Evolutionary conservation across 805 yeast species (phyloP).

Genomic region (Saitoella complicata): DNA sequence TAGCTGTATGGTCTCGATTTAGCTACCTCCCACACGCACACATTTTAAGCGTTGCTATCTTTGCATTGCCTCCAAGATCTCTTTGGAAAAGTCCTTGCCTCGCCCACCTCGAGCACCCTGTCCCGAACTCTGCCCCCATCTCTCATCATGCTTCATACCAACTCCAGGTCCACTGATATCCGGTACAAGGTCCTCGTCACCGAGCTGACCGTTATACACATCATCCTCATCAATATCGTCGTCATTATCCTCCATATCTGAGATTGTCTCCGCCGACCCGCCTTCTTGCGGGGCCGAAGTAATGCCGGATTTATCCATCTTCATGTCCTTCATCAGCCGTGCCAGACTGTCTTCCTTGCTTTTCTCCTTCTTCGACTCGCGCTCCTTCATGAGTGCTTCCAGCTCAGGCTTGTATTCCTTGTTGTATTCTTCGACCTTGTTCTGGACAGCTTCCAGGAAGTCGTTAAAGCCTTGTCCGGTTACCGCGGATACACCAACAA

Average conservation of each 20-base stretch:
- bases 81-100: too few species aligned
- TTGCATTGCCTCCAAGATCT: too few species aligned
- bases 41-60: too few species aligned
- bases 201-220: constrained; percentile 11
- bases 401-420: constrained; percentile 73
- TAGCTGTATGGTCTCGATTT: too few species aligned
- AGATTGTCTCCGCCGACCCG: constrained; percentile 39
- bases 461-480: constrained; percentile 94
- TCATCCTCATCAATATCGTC: constrained; percentile 36
- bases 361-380: constrained; percentile 56
- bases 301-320: constrained; percentile 31
- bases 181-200: constrained; percentile 19
- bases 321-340: constrained; percentile 73
- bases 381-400: constrained; percentile 59
- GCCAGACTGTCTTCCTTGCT: constrained; percentile 56
- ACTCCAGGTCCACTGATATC: too few species aligned
- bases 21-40: too few species aligned
- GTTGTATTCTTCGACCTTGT: constrained; percentile 75
- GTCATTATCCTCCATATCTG: constrained; percentile 40
- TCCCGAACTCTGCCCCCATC: too few species aligned
- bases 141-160: too few species aligned
- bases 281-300: constrained; percentile 45
- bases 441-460: constrained; percentile 67
- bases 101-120: too few species aligned
- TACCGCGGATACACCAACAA: constrained; percentile 79